Percentiles rank a stretch among this genome's conserved stretches.
Conservation (phyloP, 768 basidiomycete species). For the Panaeolus cyanescens region DNA sequence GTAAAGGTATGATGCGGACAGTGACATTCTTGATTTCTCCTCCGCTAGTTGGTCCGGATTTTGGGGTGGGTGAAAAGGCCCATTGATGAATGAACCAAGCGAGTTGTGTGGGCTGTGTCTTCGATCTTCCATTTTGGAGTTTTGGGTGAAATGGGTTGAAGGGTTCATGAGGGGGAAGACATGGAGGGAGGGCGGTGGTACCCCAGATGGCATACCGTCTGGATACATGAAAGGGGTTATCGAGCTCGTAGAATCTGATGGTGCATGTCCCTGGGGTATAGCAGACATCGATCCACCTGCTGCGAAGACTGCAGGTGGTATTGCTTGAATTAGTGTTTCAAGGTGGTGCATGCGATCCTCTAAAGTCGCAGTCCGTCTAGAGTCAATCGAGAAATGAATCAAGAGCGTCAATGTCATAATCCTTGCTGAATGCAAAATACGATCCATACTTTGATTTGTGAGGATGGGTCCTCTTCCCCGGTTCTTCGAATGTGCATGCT, state of each 20-base stretch:
- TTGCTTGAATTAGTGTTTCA: slow-evolving; percentile 82
- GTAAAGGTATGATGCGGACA: slow-evolving; percentile 82
- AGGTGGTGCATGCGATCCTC: slow-evolving; percentile 90
- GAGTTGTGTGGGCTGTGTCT: slow-evolving; percentile 46
- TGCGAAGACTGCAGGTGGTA: slow-evolving; percentile 79
- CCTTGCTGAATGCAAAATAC: not conserved
- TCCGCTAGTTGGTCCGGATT: slow-evolving; percentile 51
- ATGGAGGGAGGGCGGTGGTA: slow-evolving; percentile 79
- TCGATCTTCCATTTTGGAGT: slow-evolving; percentile 42
- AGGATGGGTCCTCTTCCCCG: slow-evolving; percentile 81
- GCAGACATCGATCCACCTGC: slow-evolving; percentile 47
- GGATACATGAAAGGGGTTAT: slow-evolving; percentile 45
- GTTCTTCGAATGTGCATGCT: slow-evolving; percentile 85
- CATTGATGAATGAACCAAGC: slow-evolving; percentile 41
- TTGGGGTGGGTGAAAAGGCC: slow-evolving; percentile 26
- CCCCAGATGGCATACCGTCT: slow-evolving; percentile 47
- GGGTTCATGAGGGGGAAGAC: slow-evolving; percentile 81
- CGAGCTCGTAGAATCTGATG: slow-evolving; percentile 30
- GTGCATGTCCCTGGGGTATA: slow-evolving; percentile 29
- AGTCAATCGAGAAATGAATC: slow-evolving; percentile 5
- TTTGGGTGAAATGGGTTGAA: slow-evolving; percentile 70
- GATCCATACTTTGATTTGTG: slow-evolving; percentile 82
- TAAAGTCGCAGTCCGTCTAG: slow-evolving; percentile 76
- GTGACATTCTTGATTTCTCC: slow-evolving; percentile 61
- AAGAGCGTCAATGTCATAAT: not conserved